These are phyloP conservation scores for Euphorbia tirucalli DNA, from an alignment of 345 rosid genomes.

Conservation along the genomic window DNA sequence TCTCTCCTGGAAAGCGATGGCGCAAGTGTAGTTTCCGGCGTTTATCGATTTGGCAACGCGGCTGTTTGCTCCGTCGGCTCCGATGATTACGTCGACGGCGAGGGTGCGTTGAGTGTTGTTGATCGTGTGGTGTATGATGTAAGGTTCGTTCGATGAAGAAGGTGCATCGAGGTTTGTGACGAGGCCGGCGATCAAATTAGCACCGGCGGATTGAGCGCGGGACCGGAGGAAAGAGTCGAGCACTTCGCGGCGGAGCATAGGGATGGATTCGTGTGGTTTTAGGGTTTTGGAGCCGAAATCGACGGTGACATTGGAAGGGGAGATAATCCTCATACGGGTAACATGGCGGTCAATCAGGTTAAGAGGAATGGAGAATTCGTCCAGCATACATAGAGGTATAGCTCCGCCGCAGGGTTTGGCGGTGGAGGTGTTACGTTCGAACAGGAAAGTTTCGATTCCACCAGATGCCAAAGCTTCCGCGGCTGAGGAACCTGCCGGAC, in stretches of 20 bases:
- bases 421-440: slow-evolving; percentile 52
- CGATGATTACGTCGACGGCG: slow-evolving; percentile 54
- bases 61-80: slow-evolving; percentile 73
- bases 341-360: slow-evolving; percentile 63
- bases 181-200: slow-evolving; percentile 43
- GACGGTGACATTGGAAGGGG: slow-evolving; percentile 62
- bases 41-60: slow-evolving; percentile 51
- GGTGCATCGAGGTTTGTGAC: slow-evolving; percentile 56
- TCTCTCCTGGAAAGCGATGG: slow-evolving; percentile 70
- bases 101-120: slow-evolving; percentile 32
- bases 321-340: slow-evolving; percentile 62
- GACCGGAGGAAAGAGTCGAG: slow-evolving; percentile 67
- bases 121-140: slow-evolving; percentile 48
- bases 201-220: slow-evolving; percentile 55
- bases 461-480: slow-evolving; percentile 55
- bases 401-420: slow-evolving; percentile 80
- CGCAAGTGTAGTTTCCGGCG: slow-evolving; percentile 53
- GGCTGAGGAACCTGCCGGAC: slow-evolving; percentile 64
- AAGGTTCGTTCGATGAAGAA: slow-evolving; percentile 34
- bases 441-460: slow-evolving; percentile 63
- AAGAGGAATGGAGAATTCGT: slow-evolving; percentile 59
- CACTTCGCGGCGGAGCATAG: slow-evolving; percentile 71
- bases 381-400: slow-evolving; percentile 70
- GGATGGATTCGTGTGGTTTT: slow-evolving; percentile 52
- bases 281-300: slow-evolving; percentile 63